Evolutionary conservation across 352 stramenopile species (phyloP).

Genomic region (Aphanomyces astaci): DNA sequence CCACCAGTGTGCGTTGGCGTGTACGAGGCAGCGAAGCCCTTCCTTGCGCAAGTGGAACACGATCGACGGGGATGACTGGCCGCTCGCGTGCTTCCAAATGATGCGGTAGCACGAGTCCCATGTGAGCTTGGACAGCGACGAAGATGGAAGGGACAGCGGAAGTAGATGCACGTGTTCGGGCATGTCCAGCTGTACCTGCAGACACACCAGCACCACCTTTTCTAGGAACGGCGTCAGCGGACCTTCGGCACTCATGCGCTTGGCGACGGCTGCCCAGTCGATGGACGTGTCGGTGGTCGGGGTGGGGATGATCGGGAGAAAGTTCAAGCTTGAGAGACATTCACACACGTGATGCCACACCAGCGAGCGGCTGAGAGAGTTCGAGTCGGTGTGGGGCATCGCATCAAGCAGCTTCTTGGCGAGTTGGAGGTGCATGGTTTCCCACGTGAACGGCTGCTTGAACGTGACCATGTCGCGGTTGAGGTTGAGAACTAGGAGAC

Average conservation of each 20-base stretch:
- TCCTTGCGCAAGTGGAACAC: conserved; percentile 7
- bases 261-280: background rate
- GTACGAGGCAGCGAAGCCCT: conserved; percentile 1
- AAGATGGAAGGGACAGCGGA: background rate
- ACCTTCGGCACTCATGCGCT: background rate
- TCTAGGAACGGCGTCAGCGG: conserved; percentile 16
- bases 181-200: conserved; percentile 19
- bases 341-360: conserved; percentile 2
- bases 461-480: conserved; percentile 21
- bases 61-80: background rate
- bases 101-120: conserved; percentile 19
- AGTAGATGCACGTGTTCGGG: background rate
- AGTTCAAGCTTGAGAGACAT: background rate
- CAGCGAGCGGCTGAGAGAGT: background rate
- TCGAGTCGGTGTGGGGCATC: background rate
- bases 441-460: conserved; percentile 21
- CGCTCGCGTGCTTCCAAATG: conserved; percentile 11
- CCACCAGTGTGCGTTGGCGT: background rate
- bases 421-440: conserved; percentile 23
- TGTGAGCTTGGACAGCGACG: conserved; percentile 5
- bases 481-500: conserved; percentile 21
- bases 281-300: background rate
- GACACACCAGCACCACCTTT: conserved; percentile 18
- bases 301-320: background rate
- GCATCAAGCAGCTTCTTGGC: conserved; percentile 17